Base-by-base conservation (phyloP, 768 basidiomycete genomes). In the Gloeophyllum trabeum region DNA sequence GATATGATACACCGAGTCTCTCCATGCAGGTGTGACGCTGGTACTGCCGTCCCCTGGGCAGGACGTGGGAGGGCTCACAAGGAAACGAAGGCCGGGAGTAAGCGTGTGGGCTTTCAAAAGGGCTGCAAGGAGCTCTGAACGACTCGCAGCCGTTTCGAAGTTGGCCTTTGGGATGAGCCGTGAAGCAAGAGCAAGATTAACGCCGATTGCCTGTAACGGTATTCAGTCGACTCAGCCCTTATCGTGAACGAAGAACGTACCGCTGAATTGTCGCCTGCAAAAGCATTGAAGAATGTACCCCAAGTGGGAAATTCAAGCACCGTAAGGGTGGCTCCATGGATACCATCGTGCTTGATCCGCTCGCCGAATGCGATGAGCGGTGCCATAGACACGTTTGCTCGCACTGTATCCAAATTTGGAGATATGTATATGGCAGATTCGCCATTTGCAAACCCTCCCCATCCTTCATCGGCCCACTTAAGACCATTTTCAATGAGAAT, bases 21-120 rank as follows among this genome's bases (percentile, higher is more conserved):
- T 53, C 71, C 71, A 71, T 24, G 64, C 64, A 24, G 61, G 60
- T 1, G 64, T 67, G 18, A 70, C 62, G 46, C 69, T 71, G 10
- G 70, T 70, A 24, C 51, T 48, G 6, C 61, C 60, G 21, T 54
- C 51, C 4, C 53, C 57, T 2, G 52, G 52, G 48, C 56, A 63
- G 12, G 62, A 64, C 1, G 58, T 46, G 2, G 67, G 70, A 41
- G 43, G 24, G 18, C 10, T 59, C 39, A 70, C 61, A 24, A 69
- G 57, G 30, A 71, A 61, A 39, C 70, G 63, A 13, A 70, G 50
- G 7, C 64, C 61, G 1, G 64, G 64, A 1, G 67, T 61, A 5
- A 51, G 59, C 5, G 56, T 54, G 32, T 64, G 50, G 1, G 66
- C 58, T 14, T 59, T 49, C 5, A 67, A 42, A 5, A 70, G 56